Evolutionary conservation across 2,329 filamentous ascomycete species (phyloP), one percentile per base, ranked within the genome.

Genomic region (Onygenales sp.): DNA sequence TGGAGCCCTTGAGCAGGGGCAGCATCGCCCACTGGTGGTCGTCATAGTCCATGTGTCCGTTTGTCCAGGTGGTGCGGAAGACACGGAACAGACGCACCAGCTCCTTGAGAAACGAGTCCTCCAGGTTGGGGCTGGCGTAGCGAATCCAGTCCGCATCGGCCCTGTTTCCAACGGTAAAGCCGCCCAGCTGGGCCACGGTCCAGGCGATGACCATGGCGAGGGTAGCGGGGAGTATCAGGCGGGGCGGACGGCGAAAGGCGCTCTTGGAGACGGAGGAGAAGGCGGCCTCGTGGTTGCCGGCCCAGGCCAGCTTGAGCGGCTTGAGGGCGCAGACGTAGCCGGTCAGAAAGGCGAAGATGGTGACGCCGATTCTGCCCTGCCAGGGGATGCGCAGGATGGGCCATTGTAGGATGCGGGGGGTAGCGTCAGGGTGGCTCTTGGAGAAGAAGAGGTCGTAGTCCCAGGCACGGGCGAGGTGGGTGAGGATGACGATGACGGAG

Each of bases 291-390:
- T 64, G 58, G 57, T 79, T 74, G 42, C 73, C 72, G 7, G 72
- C 69, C 36, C 75, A 74, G 17, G 74, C 72, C 44, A 76, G 73
- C 61, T 76, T 77, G 11, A 80, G 64, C 1, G 77, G 77, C 61
- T 80, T 80, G 54, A 80, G 68, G 32, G 76, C 77, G 62, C 77
- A 79, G 21, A 80, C 77, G 57, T 79, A 80, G 54, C 77, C 77
- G 1, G 77, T 80, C 51, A 80, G 65, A 57, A 80, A 78, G 49
- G 76, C 75, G 58, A 80, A 80, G 62, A 79, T 78, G 54, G 77
- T 77, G 36, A 80, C 77, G 43, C 77, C 77, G 33, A 79, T 73
- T 21, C 76, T 72, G 44, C 77, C 77, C 61, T 80, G 77, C 67
- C 71, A 77, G 33, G 76, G 75, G n/a, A 80, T 68, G n/a, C 77